Evolutionary conservation across 305 asterid genomes (phyloP), one percentile per base, ranked within the genome.

Genomic region (Fraxinus baroniana): DNA sequence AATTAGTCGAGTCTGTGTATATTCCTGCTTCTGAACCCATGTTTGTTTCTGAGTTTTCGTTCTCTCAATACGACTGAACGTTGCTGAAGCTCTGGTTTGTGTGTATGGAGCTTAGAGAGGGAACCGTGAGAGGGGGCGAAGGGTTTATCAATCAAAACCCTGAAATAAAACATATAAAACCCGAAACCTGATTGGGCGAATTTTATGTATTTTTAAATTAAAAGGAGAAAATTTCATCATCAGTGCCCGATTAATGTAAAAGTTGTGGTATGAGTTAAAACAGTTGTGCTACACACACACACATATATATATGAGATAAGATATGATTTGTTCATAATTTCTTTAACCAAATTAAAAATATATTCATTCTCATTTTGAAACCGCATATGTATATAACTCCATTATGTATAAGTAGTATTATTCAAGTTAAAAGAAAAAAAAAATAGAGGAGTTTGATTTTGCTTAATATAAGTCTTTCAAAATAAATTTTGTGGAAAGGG

Each of bases 1-100:
- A 87, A 78, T 83, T 88, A 89, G 90, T 87, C 0, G 95, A 86
- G 82, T 89, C 94, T 7, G 84, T 64, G 71, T 44, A 49, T 18
- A 80, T 24, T 80, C 77, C 87, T 5, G 83, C 60, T 33, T 78
- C 87, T 2, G 92, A 78, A 44, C 88, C 91, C 96, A 91, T 90
- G 35, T 5, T 68, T 32, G 36, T 18, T 24, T 8, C 15, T 15
- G 37, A 84, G 79, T 20, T 66, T 22, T 76, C 8, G 15, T 13
- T 71, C 64, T 0, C 62, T n/a, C 64, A 55, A 8, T 55, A n/a
- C 64, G 24, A 64, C 33, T 62, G 72, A 64, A 26, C 35, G 32
- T 24, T 9, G 71, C 72, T 9, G 35, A 24, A 64, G 30, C 32
- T 22, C 17, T 22, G 72, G 13, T 64, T 24, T 64, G 33, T 7